These are phyloP conservation scores for Somion occarium DNA, from an alignment of 1,284 basidiomycete genomes.

Conservation along the genomic window DNA sequence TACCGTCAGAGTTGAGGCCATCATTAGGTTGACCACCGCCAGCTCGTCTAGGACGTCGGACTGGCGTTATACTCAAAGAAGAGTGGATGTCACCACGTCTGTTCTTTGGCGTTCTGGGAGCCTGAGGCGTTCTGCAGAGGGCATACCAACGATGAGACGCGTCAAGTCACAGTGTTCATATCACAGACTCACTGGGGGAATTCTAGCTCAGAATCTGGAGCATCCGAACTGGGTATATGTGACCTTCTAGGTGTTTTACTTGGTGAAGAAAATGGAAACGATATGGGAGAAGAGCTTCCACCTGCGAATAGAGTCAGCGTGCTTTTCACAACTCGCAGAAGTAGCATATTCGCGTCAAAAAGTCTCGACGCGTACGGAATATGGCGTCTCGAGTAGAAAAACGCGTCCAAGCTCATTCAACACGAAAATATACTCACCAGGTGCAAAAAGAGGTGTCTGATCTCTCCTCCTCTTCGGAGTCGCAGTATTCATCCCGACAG, in stretches of 20 bases:
- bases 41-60: constrained; percentile 32
- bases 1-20: constrained; percentile 53
- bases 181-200: constrained; percentile 55
- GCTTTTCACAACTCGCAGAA: too few relatives aligned
- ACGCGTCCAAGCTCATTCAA: too few relatives aligned
- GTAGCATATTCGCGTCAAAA: not conserved
- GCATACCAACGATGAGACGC: too few relatives aligned
- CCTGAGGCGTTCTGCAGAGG: constrained; percentile 27
- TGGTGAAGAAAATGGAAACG: constrained; percentile 73
- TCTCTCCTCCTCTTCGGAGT: constrained; percentile 50
- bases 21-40: constrained; percentile 24
- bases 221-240: constrained; percentile 24
- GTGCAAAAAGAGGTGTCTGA: constrained; percentile 36
- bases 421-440: constrained; percentile 35
- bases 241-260: constrained; percentile 36
- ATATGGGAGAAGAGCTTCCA: constrained; percentile 63
- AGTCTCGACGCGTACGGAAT: not conserved
- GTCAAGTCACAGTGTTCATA: too few relatives aligned
- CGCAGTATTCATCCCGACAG: constrained; percentile 57
- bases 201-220: constrained; percentile 55
- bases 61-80: constrained; percentile 61
- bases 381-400: too few relatives aligned
- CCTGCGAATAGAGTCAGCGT: too few relatives aligned
- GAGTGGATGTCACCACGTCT: constrained; percentile 84
- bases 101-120: constrained; percentile 50